Evolutionary conservation across 2,329 filamentous ascomycete species (phyloP), one percentile per base, ranked within the genome.

Genomic region (Nigrospora osmanthi): DNA sequence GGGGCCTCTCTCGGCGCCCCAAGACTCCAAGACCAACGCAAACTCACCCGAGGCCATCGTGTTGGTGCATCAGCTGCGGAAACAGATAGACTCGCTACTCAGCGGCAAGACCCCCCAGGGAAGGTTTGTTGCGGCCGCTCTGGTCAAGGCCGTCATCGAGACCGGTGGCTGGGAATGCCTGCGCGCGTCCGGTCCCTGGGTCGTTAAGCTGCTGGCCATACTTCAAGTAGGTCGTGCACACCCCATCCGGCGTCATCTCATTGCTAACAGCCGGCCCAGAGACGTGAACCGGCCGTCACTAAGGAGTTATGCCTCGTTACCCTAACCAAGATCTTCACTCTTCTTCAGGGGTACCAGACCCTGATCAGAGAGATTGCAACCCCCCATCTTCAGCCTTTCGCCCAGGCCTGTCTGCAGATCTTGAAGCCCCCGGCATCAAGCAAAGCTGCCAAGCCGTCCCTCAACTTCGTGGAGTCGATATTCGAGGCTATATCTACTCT

Each of bases 301-400:
- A 94, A 93, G 60, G 85, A 85, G 60, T 65, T 96, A 47, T 80
- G 80, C 52, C 71, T 95, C 41, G 77, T 93, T 49, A 80, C 87
- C 13, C 69, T 96, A 49, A 86, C 87, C 16, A 83, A 86, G 57
- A 89, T 96, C 54, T 96, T 93, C 67, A 76, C 81, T 53, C 76
- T 93, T 33, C 85, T 90, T 35, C 87, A 89, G 58, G 80, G 84
- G 34, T 89, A 89, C 58, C 87, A 85, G 48, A 93, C 88, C 10
- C 72, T 96, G 43, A 74, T 91, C 38, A 78, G 91, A 54, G 90
- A 96, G 60, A 87, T 96, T 49, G 90, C 87, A 1, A 95, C 89
- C 0, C 89, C 89, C 3, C 87, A 81, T 3, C 69, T 96, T 16
- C 81, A 87, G 2, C 69, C 76, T 1, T 95, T 91, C 56, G 75